Conservation (phyloP, 164 flowering plant genomes). For the Annona cherimola region DNA sequence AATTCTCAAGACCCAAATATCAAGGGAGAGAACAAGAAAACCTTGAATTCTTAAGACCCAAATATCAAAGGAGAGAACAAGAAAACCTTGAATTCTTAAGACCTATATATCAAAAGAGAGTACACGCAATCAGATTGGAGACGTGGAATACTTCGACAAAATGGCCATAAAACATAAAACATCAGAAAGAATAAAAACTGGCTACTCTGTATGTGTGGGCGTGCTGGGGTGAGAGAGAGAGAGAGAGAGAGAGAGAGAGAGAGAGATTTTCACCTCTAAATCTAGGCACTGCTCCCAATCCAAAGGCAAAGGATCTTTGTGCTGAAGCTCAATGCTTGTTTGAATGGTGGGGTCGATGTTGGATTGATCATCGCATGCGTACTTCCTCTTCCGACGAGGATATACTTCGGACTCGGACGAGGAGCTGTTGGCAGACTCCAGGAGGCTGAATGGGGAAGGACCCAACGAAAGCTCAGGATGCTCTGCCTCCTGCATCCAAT, state of each 20-base stretch:
- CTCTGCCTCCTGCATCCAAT: constrained; percentile 23
- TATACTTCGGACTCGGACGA: constrained; percentile 25
- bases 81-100: no score
- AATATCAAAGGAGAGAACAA: no score
- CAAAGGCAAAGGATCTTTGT: constrained; percentile 40
- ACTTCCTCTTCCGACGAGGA: constrained; percentile 49
- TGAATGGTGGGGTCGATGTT: constrained; percentile 14
- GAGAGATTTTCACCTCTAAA: constrained; percentile 40
- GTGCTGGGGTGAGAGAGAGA: neutral
- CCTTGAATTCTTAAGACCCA: no score
- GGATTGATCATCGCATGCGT: constrained; percentile 26
- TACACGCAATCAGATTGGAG: no score
- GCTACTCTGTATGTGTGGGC: neutral
- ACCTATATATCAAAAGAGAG: no score
- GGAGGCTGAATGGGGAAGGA: constrained; percentile 13
- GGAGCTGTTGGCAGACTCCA: constrained; percentile 14
- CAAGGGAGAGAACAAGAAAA: no score
- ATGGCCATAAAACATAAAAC: no score
- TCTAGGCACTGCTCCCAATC: constrained; percentile 77
- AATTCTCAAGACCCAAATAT: no score
- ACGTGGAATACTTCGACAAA: no score
- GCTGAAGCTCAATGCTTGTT: constrained; percentile 46
- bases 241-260: constrained; percentile 9
- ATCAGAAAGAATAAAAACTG: no score
- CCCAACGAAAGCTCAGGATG: constrained; percentile 50